Evolutionary conservation across 106 monocot genomes (phyloP), one percentile per base, ranked within the genome.

Genomic region (Dioscorea alata): DNA sequence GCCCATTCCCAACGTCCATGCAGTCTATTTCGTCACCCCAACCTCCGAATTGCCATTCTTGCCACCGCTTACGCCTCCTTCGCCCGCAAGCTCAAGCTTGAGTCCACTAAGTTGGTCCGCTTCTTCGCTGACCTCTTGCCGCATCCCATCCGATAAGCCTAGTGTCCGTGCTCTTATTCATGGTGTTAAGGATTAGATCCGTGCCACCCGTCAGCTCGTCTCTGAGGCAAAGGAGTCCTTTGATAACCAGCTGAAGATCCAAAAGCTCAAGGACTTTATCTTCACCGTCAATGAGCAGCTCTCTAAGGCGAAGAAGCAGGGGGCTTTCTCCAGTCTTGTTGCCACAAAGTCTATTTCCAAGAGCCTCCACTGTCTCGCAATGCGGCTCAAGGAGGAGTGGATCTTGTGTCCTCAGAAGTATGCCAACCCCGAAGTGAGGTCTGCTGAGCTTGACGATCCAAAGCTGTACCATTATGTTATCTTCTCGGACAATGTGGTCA

Each of bases 201-300:
- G 82, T 32, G 58, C 80, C 57, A 70, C 87, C 23, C 71, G 94
- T 17, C 52, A 61, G 23, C 82, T 87, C 48, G 75, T 94, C 75
- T 34, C 85, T 22, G 82, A 80, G 8, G 82, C 84, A 6, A 94
- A 94, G 76, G 85, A 85, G 52, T 73, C 81, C 17, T 94, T 94
- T 74, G 94, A 94, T 71, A 83, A 82, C 73, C 87, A 94, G 74
- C 80, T 94, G 61, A 94, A 94, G 90, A 90, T 90, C 80, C 94
- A 90, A 83, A 79, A 84, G 71, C 94, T 94, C 60, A 94, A 90
- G 62, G 94, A 94, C 71, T 68, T 90, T 10, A 94, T 94, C 67
- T 94, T 94, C 59, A 75, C 87, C n/a, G 84, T 76, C 51, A 90
- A 94, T 66, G 87, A 94, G 74, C 82, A 79, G 66, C 75, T 90